Percentiles rank a stretch among this genome's conserved stretches.
Evolutionary conservation across 2,329 filamentous ascomycete genomes (phyloP).

Genomic region (Fusarium mangiferae): DNA sequence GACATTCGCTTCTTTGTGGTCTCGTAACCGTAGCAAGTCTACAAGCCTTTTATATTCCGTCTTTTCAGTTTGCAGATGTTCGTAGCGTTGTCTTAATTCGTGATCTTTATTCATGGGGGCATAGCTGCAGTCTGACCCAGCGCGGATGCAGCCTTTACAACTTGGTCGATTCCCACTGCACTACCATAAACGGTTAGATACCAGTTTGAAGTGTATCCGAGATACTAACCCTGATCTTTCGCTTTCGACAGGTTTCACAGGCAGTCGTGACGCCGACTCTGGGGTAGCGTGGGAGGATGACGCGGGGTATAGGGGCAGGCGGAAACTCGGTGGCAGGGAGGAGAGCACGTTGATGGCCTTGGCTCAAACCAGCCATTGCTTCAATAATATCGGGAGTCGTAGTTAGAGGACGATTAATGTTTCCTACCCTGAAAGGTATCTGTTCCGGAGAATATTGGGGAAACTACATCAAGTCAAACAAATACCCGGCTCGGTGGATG

Average conservation of each 20-base stretch:
- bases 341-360: background rate
- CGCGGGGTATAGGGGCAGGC: background rate
- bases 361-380: background rate
- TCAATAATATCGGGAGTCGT: fast-evolving
- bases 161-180: constrained; percentile 7
- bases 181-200: background rate
- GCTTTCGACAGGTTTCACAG: constrained; percentile 7
- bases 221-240: background rate
- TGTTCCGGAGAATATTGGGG: fast-evolving
- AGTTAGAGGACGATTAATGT: fast-evolving
- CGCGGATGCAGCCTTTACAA: background rate
- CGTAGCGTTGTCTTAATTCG: background rate
- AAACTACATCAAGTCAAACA: background rate
- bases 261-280: constrained; percentile 1
- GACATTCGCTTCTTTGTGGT: background rate
- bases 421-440: background rate
- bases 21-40: background rate
- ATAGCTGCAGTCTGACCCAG: background rate
- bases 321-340: background rate
- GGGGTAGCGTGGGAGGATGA: background rate
- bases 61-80: background rate
- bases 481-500: fast-evolving
- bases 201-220: fast-evolving
- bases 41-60: background rate
- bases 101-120: background rate